These are phyloP conservation scores for Hebeloma cylindrosporum DNA, from an alignment of 768 basidiomycete species.

Conservation along the genomic window DNA sequence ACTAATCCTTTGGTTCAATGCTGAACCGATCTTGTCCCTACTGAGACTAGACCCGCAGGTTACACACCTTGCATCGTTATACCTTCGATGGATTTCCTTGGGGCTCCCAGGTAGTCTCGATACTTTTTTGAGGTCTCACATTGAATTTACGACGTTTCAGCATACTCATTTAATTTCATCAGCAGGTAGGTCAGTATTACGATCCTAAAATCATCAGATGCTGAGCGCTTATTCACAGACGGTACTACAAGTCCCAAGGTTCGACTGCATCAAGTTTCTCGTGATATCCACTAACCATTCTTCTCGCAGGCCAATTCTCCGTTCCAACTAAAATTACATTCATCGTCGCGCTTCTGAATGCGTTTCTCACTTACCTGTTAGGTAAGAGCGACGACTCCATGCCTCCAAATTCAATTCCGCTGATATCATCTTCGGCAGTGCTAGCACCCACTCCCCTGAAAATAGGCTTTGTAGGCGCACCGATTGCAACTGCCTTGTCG, in stretches of 20 bases:
- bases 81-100: conserved; percentile 68
- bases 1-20: conserved; percentile 73
- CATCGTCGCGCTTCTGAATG: conserved; percentile 81
- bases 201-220: not conserved
- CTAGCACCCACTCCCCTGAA: conserved; percentile 75
- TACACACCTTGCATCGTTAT: conserved; percentile 66
- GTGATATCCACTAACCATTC: not conserved
- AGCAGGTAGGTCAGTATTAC: conserved; percentile 25
- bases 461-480: conserved; percentile 87
- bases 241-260: conserved; percentile 71
- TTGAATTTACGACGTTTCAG: conserved; percentile 22
- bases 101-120: conserved; percentile 60
- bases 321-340: conserved; percentile 80
- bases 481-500: conserved; percentile 82
- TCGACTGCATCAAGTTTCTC: not conserved
- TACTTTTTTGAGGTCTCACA: not conserved
- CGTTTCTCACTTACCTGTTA: conserved; percentile 72
- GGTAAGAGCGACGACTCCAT: conserved; percentile 48
- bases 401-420: not conserved
- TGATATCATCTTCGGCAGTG: conserved; percentile 34
- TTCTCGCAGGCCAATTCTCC: conserved; percentile 62
- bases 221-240: conserved; percentile 3
- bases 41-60: conserved; percentile 80
- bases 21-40: conserved; percentile 70
- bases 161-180: conserved; percentile 48